A percentile compares a stretch with the other conserved stretches of the same genome.
Evolutionary conservation across 106 monocot genomes (phyloP).

Genomic region (Allium sativum): DNA sequence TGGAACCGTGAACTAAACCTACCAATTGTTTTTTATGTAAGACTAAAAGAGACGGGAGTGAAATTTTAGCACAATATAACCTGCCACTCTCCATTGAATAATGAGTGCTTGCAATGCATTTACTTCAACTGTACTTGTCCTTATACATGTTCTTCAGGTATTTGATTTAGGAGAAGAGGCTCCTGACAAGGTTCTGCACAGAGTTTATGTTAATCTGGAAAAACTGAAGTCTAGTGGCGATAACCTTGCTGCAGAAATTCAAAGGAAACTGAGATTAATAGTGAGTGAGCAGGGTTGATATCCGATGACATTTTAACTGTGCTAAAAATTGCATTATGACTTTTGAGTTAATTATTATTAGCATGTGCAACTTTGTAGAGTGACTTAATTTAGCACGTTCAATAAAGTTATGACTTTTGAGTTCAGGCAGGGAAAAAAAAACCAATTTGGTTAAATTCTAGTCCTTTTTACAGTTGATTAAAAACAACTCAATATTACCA

Average conservation of each 20-base stretch:
- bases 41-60: no score
- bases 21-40: neutral
- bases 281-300: constrained; percentile 38
- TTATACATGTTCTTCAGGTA: constrained; percentile 40
- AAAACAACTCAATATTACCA: neutral
- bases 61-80: no score
- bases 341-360: no score
- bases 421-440: no score
- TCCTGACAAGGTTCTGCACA: constrained; percentile 85
- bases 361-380: no score
- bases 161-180: constrained; percentile 75
- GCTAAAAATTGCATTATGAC: no score
- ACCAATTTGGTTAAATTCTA: no score
- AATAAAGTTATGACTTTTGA: no score
- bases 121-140: neutral
- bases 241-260: constrained; percentile 50
- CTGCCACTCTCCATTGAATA: no score
- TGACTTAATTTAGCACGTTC: no score
- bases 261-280: constrained; percentile 60
- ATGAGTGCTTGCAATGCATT: no score
- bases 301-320: no score
- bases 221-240: constrained; percentile 53
- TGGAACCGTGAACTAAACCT: neutral
- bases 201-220: constrained; percentile 69
- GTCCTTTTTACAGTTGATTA: neutral